These are phyloP conservation scores for Scenedesmus sp. DNA, from an alignment of 163 green algal genomes.

Conservation along the genomic window DNA sequence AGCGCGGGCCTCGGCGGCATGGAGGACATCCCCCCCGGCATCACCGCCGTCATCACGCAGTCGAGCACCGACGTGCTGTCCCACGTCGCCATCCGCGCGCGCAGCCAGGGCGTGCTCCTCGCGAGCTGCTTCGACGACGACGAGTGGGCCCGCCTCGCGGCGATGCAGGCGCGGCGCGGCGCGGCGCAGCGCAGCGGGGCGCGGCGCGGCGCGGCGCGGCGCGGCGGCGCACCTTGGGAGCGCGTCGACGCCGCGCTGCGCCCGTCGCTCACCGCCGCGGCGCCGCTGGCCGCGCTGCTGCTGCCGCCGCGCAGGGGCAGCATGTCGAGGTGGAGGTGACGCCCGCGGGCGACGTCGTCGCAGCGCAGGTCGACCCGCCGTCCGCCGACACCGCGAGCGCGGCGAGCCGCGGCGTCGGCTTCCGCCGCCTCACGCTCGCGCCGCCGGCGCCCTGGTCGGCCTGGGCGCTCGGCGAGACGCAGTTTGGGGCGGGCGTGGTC, in stretches of 20 bases:
- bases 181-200: background rate
- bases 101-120: slow-evolving; percentile 81
- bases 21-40: slow-evolving; percentile 86
- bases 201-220: no score
- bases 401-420: background rate
- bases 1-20: slow-evolving; percentile 71
- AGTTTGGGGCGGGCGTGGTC: slow-evolving; percentile 22
- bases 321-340: slow-evolving; percentile 15
- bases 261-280: no score
- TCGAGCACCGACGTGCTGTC: slow-evolving; percentile 82
- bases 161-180: slow-evolving; percentile 6
- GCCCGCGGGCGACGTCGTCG: slow-evolving; percentile 4
- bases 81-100: slow-evolving; percentile 90
- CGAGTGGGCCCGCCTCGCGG: slow-evolving; percentile 51
- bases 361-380: background rate
- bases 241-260: no score
- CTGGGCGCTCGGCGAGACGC: slow-evolving; percentile 16
- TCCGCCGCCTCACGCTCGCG: background rate
- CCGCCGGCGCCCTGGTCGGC: background rate
- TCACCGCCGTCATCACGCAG: slow-evolving; percentile 76
- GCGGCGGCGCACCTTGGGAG: no score
- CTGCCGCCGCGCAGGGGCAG: background rate
- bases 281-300: no score
- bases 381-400: background rate
- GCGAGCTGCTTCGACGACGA: slow-evolving; percentile 80